Base-by-base conservation (phyloP, 306 rosid genomes). In the Albizia julibrissin region DNA sequence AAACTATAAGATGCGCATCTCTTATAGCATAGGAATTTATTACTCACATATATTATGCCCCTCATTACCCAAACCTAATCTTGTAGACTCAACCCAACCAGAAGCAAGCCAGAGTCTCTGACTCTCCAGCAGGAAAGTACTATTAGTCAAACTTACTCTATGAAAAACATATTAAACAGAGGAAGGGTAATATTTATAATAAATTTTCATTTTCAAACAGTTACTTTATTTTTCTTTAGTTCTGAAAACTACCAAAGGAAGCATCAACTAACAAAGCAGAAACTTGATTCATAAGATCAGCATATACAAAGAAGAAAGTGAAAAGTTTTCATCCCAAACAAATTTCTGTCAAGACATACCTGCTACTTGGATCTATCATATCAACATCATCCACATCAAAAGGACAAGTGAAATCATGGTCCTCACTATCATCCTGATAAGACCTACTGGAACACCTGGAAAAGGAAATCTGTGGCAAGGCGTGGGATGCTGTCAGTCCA, bases 391-490 rank as follows among this genome's bases (percentile, higher is more conserved):
- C 97, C 77, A 89, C 86, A 76, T 89, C 95, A 90, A 95, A 95
- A 0, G 98, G 89, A 83, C 98, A 91, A 24, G 85, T 82, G 79
- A 84, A 86, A 76, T 95, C 97, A 47, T 89, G 26, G 72, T 91
- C 92, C 84, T 93, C 97, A 76, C 83, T 84, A 85, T 87, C 91
- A 74, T 90, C 93, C 50, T 83, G 94, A 74, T 84, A 86, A 77
- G 95, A 94, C 87, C 92, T 92, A 79, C 97, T 95, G 58, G 98
- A 89, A 92, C 97, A 85, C 86, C 94, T 90, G 64, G 95, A 88
- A 87, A 87, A 39, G 52, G 91, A 91, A 84, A 89, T 76, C 74
- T 56, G 91, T 0, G 86, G 97, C 5, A 83, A 89, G 88, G 88
- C 77, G 83, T 73, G 83, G 43, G 92, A 82, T 61, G 96, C 81